These are phyloP conservation scores for Macrotyloma uniflorum DNA, from an alignment of 306 rosid species.

Conservation along the genomic window DNA sequence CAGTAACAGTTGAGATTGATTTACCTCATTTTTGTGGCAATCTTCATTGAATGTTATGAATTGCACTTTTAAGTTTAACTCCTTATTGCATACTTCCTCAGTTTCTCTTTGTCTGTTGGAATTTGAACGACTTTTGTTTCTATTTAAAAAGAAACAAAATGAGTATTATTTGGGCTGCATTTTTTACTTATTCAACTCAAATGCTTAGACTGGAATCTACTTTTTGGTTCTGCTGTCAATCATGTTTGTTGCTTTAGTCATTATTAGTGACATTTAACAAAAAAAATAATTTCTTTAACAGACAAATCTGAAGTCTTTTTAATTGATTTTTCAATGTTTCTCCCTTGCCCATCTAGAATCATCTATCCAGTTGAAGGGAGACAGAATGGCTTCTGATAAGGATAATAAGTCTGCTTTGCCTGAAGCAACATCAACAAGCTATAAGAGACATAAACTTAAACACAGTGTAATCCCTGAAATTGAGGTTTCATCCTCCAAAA, in stretches of 20 bases:
- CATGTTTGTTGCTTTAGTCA: background rate
- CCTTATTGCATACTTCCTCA: background rate
- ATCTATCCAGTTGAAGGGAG: constrained; percentile 71
- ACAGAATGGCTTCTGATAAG: constrained; percentile 47
- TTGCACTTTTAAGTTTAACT: background rate
- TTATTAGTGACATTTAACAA: constrained; percentile 18
- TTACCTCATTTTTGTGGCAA: background rate
- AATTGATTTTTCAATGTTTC: constrained; percentile 12
- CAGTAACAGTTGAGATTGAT: background rate
- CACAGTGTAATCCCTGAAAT: constrained; percentile 43
- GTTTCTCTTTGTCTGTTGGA: too few species aligned
- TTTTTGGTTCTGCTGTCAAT: background rate
- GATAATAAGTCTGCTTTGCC: constrained; percentile 63
- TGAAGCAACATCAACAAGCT: constrained; percentile 67
- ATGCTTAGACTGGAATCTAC: background rate
- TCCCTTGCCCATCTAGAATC: constrained; percentile 54
- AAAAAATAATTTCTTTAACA: background rate
- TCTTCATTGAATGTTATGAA: background rate
- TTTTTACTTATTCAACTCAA: constrained; percentile 2
- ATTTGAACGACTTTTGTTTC: too few species aligned
- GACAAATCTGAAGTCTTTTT: constrained; percentile 11
- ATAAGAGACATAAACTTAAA: constrained; percentile 59
- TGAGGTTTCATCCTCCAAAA: constrained; percentile 55
- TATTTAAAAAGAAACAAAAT: too few species aligned
- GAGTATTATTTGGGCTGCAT: background rate